Conservation (phyloP, 1,139 yeast species). For the Hemisphaericaspora xylanilytica region DNA sequence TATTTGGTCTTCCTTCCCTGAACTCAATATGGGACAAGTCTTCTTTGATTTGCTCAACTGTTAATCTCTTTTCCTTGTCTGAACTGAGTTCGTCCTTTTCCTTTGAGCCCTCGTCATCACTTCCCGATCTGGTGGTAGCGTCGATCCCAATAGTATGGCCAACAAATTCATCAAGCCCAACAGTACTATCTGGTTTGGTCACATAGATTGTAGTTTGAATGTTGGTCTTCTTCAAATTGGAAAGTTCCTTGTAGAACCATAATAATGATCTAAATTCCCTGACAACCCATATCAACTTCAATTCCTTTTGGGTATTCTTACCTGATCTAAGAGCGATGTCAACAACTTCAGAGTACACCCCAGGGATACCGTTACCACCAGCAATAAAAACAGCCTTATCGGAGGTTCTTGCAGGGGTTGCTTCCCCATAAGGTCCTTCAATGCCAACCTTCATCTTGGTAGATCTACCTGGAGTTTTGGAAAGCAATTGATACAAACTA, state of each 20-base stretch:
- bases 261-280: slow-evolving; percentile 29
- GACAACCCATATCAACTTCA: slow-evolving; percentile 36
- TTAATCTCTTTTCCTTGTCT: slow-evolving; percentile 1
- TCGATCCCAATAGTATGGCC: background rate
- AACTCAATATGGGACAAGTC: slow-evolving; percentile 24
- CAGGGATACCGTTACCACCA: slow-evolving; percentile 46
- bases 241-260: slow-evolving; percentile 35
- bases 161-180: slow-evolving; percentile 2
- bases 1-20: slow-evolving; percentile 33
- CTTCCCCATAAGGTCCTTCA: slow-evolving; percentile 44
- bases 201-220: slow-evolving; percentile 30
- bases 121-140: background rate
- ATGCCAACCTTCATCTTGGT: slow-evolving; percentile 32
- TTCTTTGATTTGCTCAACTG: background rate
- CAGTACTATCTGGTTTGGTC: slow-evolving; percentile 23
- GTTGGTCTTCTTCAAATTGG: slow-evolving; percentile 20
- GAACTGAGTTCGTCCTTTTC: background rate
- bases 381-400: slow-evolving; percentile 38
- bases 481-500: slow-evolving; percentile 30
- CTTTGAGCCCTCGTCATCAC: background rate
- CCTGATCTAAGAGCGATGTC: slow-evolving; percentile 31
- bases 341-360: slow-evolving; percentile 37
- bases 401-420: slow-evolving; percentile 27
- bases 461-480: slow-evolving; percentile 25
- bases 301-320: slow-evolving; percentile 18